These are phyloP conservation scores for Lentinula raphanica DNA, from an alignment of 768 basidiomycete species.

Conservation along the genomic window DNA sequence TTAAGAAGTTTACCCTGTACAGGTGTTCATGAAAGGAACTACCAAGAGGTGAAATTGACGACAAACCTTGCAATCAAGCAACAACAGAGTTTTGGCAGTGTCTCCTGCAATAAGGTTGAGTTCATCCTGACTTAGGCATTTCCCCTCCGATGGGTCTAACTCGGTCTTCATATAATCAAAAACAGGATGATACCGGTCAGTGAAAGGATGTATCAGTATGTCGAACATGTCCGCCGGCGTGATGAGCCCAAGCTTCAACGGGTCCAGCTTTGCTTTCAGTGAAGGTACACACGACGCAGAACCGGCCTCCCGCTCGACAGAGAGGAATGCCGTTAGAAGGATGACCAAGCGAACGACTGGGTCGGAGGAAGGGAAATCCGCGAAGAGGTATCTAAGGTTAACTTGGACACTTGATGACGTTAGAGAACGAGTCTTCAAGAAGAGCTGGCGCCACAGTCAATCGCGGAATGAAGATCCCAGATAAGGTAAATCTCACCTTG, in stretches of 20 bases:
- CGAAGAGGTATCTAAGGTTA: constrained; percentile 55
- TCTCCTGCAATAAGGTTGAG: constrained; percentile 48
- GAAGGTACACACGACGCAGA: constrained; percentile 14
- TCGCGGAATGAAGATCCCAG: constrained; percentile 6
- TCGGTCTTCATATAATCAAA: constrained; percentile 44
- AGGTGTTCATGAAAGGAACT: constrained; percentile 10
- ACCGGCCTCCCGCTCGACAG: constrained; percentile 16
- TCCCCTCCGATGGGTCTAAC: constrained; percentile 27
- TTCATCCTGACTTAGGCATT: constrained; percentile 38
- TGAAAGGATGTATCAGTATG: constrained; percentile 64
- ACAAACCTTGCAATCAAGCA: constrained; percentile 54
- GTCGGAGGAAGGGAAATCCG: constrained; percentile 62
- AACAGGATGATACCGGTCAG: constrained; percentile 49
- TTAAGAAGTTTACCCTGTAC: constrained; percentile 61
- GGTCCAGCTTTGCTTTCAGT: constrained; percentile 48
- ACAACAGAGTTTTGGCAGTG: constrained; percentile 55
- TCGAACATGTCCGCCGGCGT: constrained; percentile 54
- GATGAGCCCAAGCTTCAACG: constrained; percentile 50
- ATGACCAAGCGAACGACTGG: constrained; percentile 64
- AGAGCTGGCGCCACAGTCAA: constrained; percentile 41
- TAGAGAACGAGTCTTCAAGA: constrained; percentile 65
- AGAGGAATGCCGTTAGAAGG: constrained; percentile 61
- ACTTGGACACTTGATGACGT: constrained; percentile 41
- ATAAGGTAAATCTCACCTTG: constrained; percentile 38
- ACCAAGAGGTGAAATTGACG: background rate